Evolutionary conservation across 2,329 filamentous ascomycete genomes (phyloP), one percentile per base, ranked within the genome.

Genomic region (Daldinia eschscholtzii): DNA sequence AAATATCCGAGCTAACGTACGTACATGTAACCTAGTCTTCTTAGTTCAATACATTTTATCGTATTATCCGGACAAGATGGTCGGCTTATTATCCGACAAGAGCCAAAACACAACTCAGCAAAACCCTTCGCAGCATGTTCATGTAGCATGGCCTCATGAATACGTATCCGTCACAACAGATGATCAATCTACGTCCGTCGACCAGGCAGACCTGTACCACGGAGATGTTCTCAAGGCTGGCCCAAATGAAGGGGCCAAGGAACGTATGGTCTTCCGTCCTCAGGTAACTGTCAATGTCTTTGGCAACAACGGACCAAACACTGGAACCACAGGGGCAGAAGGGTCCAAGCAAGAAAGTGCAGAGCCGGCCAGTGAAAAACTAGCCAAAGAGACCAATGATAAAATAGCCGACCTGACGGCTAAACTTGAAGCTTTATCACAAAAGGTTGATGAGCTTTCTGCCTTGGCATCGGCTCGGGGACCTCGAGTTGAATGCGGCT

Each of bases 31-130:
- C 5, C 7, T 35, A 7, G 10, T 35, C 33, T 35, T 33, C 2
- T 33, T 3, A 6, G 30, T 33, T 33, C 3, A 33, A 33, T 33
- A 33, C 30, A 33, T 33, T 33, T 6, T 33, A 6, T 33, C 30
- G 30, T 33, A 6, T 39, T n/a, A 9, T 30, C 46, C 2, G 30
- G 28, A 30, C 26, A 52, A 9, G 46, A 52, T 52, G 28, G 46
- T 18, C 2, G 46, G 26, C 46, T 33, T 52, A n/a, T 7, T 23
- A 2, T 33, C 26, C 6, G 7, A 15, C 12, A 52, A 10, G 33
- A n/a, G 18, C 26, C 26, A 52, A 15, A 20, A 78, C 70, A 20
- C 33, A 12, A 13, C 20, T 1, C 52, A 18, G 33, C 6, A 18
- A n/a, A 55, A 7, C 13, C n/a, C 52, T 37, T 55, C 52, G 10